A percentile compares a stretch with the other conserved stretches of the same genome.
Conservation (phyloP, 192 early-diverging fungal species). For the Coemansia aciculifera region DNA sequence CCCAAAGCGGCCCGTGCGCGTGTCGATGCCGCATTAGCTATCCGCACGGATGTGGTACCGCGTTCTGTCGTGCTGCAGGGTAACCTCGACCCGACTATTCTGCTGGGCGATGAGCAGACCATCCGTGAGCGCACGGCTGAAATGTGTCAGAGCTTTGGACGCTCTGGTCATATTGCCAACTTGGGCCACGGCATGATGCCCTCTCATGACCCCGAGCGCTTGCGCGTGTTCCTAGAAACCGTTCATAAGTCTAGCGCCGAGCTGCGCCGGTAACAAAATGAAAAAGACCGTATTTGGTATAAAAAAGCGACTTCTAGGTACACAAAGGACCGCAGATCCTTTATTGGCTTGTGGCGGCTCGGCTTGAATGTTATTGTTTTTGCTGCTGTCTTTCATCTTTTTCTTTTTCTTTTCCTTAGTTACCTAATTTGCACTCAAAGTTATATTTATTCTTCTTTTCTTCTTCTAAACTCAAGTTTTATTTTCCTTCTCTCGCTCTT, state of each 20-base stretch:
- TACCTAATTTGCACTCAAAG: conserved; percentile 8
- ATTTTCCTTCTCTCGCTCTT: not conserved
- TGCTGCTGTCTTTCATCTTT: not conserved
- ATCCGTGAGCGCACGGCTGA: conserved; percentile 70
- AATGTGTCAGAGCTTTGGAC: conserved; percentile 85
- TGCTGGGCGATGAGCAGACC: conserved; percentile 74
- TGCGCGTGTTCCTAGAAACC: conserved; percentile 68
- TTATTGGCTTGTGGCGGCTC: not conserved
- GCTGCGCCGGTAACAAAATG: conserved; percentile 21
- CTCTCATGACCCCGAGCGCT: conserved; percentile 69
- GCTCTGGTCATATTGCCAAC: conserved; percentile 83
- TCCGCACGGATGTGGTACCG: not conserved
- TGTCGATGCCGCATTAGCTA: conserved; percentile 21
- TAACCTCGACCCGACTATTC: conserved; percentile 87
- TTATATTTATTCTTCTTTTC: not conserved
- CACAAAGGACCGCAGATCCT: not conserved
- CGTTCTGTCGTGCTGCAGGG: conserved; percentile 72
- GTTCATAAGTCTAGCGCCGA: conserved; percentile 58
- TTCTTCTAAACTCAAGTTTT: not conserved
- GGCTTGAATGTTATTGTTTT: conserved; percentile 1
- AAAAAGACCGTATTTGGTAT: not conserved
- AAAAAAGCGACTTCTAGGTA: not conserved
- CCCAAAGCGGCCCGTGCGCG: conserved; percentile 53
- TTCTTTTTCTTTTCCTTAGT: not conserved
- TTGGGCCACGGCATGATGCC: conserved; percentile 97